Evolutionary conservation across 768 basidiomycete species (phyloP).

Genomic region (Mycena vulgaris): DNA sequence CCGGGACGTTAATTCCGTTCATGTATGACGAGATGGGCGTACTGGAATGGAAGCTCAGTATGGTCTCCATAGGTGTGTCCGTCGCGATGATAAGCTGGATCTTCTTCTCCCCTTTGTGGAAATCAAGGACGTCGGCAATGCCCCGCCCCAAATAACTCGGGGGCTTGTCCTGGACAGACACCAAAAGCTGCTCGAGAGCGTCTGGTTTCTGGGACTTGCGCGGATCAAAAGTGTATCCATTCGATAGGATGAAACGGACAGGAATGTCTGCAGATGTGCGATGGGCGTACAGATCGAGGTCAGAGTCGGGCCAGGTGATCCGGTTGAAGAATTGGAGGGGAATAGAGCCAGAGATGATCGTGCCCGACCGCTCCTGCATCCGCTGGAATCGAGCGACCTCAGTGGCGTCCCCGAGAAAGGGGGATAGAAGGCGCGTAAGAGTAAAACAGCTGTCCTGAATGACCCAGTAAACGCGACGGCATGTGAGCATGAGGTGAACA

Average conservation of each 20-base stretch:
- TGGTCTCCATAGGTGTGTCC: slow-evolving; percentile 51
- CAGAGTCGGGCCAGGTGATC: slow-evolving; percentile 58
- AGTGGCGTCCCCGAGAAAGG: slow-evolving; percentile 12
- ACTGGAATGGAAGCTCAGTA: slow-evolving; percentile 68
- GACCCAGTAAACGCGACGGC: slow-evolving; percentile 4
- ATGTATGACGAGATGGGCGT: slow-evolving; percentile 30
- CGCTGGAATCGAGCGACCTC: slow-evolving; percentile 54
- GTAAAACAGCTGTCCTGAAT: slow-evolving; percentile 6
- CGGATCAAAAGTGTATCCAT: slow-evolving; percentile 43
- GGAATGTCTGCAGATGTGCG: slow-evolving; percentile 41
- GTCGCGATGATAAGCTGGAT: slow-evolving; percentile 59
- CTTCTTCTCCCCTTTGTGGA: slow-evolving; percentile 45
- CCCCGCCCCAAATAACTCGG: slow-evolving; percentile 43
- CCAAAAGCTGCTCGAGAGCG: slow-evolving; percentile 9
- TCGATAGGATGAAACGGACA: slow-evolving; percentile 34
- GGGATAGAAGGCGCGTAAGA: slow-evolving; percentile 1
- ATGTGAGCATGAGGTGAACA: slow-evolving; percentile 5
- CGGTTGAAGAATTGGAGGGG: slow-evolving; percentile 69
- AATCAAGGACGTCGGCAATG: slow-evolving; percentile 52
- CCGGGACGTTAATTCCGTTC: not conserved
- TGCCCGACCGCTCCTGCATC: slow-evolving; percentile 59
- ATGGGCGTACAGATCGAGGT: slow-evolving; percentile 67
- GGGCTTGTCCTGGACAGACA: not conserved
- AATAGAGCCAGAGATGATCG: slow-evolving; percentile 67
- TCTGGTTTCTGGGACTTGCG: slow-evolving; percentile 10